A percentile compares a stretch with the other conserved stretches of the same genome.
Conservation (phyloP, 306 rosid genomes). For the Cucurbita ficifolia region DNA sequence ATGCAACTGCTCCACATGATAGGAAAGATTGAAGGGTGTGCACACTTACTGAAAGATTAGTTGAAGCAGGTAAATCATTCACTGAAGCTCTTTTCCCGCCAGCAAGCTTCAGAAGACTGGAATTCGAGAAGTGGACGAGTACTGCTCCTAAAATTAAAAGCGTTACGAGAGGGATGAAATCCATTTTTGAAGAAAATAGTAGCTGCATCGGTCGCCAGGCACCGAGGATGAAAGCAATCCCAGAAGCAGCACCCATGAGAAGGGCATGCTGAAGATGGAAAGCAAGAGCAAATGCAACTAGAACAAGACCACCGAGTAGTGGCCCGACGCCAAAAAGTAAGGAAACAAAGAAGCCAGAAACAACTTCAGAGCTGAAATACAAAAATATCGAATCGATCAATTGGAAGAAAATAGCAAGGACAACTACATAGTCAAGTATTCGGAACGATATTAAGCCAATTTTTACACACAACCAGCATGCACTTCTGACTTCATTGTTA, state of each 20-base stretch:
- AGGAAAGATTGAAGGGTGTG: slow-evolving; percentile 94
- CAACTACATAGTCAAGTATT: neutral
- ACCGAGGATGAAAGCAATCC: slow-evolving; percentile 92
- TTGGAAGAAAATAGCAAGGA: neutral
- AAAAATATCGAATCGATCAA: slow-evolving; percentile 4
- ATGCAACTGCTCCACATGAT: slow-evolving; percentile 76
- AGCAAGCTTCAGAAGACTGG: slow-evolving; percentile 47
- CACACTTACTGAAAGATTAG: slow-evolving; percentile 46
- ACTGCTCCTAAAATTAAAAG: slow-evolving; percentile 63
- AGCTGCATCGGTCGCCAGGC: slow-evolving; percentile 91
- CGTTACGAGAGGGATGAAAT: slow-evolving; percentile 31
- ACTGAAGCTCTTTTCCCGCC: slow-evolving; percentile 42
- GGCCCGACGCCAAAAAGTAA: slow-evolving; percentile 95
- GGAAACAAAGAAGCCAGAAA: slow-evolving; percentile 94
- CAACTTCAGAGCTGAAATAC: slow-evolving; percentile 75
- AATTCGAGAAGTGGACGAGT: slow-evolving; percentile 39
- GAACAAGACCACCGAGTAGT: slow-evolving; percentile 63
- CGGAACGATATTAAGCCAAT: no score
- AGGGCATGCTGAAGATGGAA: slow-evolving; percentile 81
- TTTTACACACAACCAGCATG: no score
- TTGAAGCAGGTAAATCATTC: slow-evolving; percentile 30
- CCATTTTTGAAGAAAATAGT: slow-evolving; percentile 66
- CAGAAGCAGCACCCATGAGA: slow-evolving; percentile 91
- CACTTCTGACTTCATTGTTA: neutral
- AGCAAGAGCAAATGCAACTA: slow-evolving; percentile 69